phyloP scores from a whole-genome alignment of 164 flowering plant genomes.

The Hamamelis virginiana region DNA sequence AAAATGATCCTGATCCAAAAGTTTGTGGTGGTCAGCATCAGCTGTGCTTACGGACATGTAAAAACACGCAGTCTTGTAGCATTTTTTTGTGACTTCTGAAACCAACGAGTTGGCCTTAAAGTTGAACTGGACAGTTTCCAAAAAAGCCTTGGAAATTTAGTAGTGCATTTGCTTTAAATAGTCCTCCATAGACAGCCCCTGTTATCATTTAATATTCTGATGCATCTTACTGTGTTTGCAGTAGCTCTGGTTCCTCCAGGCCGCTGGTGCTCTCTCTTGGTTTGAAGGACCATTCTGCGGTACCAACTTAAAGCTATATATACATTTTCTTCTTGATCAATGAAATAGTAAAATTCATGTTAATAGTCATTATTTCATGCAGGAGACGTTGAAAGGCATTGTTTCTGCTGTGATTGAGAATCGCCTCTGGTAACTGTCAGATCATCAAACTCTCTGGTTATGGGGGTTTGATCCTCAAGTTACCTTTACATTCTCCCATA shows the following conservation, averaged over 20 bases:
- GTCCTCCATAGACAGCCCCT: neutral
- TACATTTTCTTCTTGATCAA: neutral
- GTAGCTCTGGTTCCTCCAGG: constrained; percentile 56
- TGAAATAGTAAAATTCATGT: neutral
- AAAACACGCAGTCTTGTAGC: too few relatives aligned
- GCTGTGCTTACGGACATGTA: too few relatives aligned
- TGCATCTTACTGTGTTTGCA: constrained; percentile 31
- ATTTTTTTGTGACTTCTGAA: too few relatives aligned
- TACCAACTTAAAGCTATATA: constrained; percentile 14
- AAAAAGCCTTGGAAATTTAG: neutral
- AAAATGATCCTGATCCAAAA: too few relatives aligned
- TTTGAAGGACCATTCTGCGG: constrained; percentile 84
- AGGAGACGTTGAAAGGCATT: constrained; percentile 70
- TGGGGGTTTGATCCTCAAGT: too few relatives aligned
- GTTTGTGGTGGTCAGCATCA: too few relatives aligned
- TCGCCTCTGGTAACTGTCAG: constrained; percentile 56
- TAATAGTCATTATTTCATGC: constrained; percentile 25
- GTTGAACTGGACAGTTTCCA: too few relatives aligned
- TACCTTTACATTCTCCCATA: too few relatives aligned
- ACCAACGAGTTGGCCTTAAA: too few relatives aligned
- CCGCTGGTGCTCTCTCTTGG: constrained; percentile 83
- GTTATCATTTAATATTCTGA: neutral
- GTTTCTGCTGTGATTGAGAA: constrained; percentile 61
- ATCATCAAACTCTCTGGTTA: too few relatives aligned
- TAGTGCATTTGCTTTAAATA: neutral